Evolutionary conservation across 768 basidiomycete species (phyloP), one percentile per base, ranked within the genome.

Genomic region (Boletus huronensis): DNA sequence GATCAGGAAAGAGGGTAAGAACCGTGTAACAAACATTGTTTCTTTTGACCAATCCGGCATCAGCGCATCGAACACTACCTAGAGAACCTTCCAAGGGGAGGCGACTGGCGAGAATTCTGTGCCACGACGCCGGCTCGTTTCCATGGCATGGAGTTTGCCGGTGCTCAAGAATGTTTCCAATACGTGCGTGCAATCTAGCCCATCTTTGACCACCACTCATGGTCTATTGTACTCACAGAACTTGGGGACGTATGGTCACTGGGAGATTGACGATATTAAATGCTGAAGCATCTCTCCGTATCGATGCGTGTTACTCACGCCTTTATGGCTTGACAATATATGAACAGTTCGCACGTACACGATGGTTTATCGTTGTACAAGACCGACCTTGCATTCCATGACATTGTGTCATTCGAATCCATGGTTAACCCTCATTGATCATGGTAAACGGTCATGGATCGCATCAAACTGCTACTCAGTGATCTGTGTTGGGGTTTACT

Each of bases 61-160:
- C n/a, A n/a, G 69, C 63, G 63, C 32, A 63, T 71, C 50, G 36
- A 38, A 9, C 64, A 68, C 2, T 66, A 59, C 41, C 46, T 73
- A 8, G 62, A 64, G 17, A 65, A 68, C 14, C 60, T 73, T 16
- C 69, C 65, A 7, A 5, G 5, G 7, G 66, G 69, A 7, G 48
- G 61, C 16, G 64, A 66, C 25, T 73, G 70, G 70, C 56, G 58
- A 10, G 61, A 64, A 44, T 67, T 72, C 44, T 72, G 71, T 46
- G 66, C 71, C 14, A 70, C 70, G 7, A 72, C 71, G 1, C 71
- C 71, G 0, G 64, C 51, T 0, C 50, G 32, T 11, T 70, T 72
- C 54, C 55, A 17, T n/a, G 58, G 60, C 5, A 46, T 70, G 52
- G 61, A 64, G 21, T 72, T 70, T 35, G 19, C 42, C 0, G 61